phyloP scores from a whole-genome alignment of 2,329 filamentous ascomycete species.

The Cordyceps fumosorosea region DNA sequence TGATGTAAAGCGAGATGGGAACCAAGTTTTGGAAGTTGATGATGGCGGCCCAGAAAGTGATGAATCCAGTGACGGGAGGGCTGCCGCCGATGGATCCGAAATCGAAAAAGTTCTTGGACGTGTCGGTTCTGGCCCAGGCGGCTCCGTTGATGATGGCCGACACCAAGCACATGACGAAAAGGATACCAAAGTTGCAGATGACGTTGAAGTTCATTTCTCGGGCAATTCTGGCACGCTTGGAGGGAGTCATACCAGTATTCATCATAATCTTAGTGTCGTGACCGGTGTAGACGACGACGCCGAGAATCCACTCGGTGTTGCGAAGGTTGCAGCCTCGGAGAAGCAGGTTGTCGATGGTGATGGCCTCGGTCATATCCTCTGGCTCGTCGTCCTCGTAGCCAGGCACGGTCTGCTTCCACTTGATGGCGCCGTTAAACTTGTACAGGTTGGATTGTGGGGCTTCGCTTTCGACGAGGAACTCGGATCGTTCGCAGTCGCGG shows the following conservation, averaged over 20 bases:
- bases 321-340: conserved; percentile 88
- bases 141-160: conserved; percentile 79
- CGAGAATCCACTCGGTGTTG: conserved; percentile 94
- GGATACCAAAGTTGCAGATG: conserved; percentile 88
- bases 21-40: conserved; percentile 98
- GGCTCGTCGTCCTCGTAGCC: conserved; percentile 55
- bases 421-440: conserved; percentile 83
- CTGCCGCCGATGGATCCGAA: conserved; percentile 73
- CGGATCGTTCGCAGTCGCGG: conserved; percentile 80
- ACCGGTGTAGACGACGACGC: conserved; percentile 88
- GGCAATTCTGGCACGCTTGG: conserved; percentile 84
- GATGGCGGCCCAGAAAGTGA: conserved; percentile 92
- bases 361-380: conserved; percentile 81
- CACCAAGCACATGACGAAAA: conserved; percentile 83
- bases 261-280: conserved; percentile 99
- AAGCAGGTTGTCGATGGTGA: conserved; percentile 91
- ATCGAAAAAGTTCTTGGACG: conserved; percentile 76
- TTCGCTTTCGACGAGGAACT: conserved; percentile 88
- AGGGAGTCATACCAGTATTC: conserved; percentile 92
- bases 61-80: conserved; percentile 76
- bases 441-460: conserved; percentile 89
- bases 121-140: conserved; percentile 68
- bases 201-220: conserved; percentile 96
- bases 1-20: conserved; percentile 95
- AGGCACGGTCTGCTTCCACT: conserved; percentile 71